phyloP scores from a whole-genome alignment of 2,329 filamentous ascomycete species.

The Xylaria sp. region DNA sequence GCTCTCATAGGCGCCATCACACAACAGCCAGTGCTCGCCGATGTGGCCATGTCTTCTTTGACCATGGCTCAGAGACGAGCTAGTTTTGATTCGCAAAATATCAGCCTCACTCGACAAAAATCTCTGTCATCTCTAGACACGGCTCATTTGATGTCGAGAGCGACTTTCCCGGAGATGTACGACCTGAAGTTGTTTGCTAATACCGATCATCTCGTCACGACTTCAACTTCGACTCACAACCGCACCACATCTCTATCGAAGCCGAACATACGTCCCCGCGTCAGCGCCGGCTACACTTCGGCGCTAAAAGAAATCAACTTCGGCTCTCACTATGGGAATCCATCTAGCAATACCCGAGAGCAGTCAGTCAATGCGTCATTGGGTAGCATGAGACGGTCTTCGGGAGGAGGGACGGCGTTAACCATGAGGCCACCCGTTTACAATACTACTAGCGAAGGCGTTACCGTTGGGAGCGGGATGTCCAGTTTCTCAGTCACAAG shows the following conservation, averaged over 20 bases:
- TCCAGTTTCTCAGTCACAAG: slow-evolving; percentile 41
- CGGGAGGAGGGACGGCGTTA: slow-evolving; percentile 39
- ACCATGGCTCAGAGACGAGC: slow-evolving; percentile 82
- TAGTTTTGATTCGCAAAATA: slow-evolving; percentile 53
- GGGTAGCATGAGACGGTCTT: slow-evolving; percentile 50
- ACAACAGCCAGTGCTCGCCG: slow-evolving; percentile 88
- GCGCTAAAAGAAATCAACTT: slow-evolving; percentile 45
- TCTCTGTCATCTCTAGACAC: slow-evolving; percentile 46
- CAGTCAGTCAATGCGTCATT: slow-evolving; percentile 57
- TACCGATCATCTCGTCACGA: slow-evolving; percentile 72
- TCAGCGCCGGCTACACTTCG: slow-evolving; percentile 52
- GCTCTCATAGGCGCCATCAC: slow-evolving; percentile 92
- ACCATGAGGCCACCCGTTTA: slow-evolving; percentile 43
- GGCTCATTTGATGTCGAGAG: slow-evolving; percentile 37
- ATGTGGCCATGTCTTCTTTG: slow-evolving; percentile 88
- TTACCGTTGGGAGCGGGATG: slow-evolving; percentile 53
- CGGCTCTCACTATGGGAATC: slow-evolving; percentile 53
- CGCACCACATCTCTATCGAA: slow-evolving; percentile 50
- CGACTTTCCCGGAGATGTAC: slow-evolving; percentile 70
- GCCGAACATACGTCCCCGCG: slow-evolving; percentile 52
- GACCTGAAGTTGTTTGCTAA: slow-evolving; percentile 80
- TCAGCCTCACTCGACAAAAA: slow-evolving; percentile 41
- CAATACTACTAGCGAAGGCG: slow-evolving; percentile 49
- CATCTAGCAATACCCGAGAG: slow-evolving; percentile 55
- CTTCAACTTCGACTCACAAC: slow-evolving; percentile 49